Conservation (phyloP, 176 grass and related monocot genomes). For the Hyparrhenia diplandra region DNA sequence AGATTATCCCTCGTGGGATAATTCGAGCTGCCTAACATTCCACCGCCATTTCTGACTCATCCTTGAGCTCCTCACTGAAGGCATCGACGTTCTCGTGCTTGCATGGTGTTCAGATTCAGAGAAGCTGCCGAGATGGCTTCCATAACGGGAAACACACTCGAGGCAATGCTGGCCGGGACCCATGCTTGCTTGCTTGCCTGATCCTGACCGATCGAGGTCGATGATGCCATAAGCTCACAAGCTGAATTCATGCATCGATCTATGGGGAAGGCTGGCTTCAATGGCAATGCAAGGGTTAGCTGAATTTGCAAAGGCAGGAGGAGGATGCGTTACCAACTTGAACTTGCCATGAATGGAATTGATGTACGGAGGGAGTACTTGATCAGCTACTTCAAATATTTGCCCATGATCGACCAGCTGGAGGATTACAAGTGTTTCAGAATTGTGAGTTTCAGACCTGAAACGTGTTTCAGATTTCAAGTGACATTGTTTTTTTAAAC, state of each 20-base stretch:
- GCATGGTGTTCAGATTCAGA: slow-evolving; percentile 31
- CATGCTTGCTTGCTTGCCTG: not conserved
- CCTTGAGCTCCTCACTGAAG: not conserved
- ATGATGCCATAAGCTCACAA: not conserved
- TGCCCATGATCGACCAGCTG: too few species aligned
- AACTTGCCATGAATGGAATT: not conserved
- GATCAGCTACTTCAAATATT: not conserved
- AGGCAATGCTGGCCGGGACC: not conserved
- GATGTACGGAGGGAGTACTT: not conserved
- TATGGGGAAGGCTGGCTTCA: not conserved
- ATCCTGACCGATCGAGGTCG: too few species aligned
- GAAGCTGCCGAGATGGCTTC: slow-evolving; percentile 4
- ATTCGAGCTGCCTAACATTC: slow-evolving; percentile 36
- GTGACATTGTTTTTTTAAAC: not conserved
- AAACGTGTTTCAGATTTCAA: not conserved
- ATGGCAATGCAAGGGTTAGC: not conserved
- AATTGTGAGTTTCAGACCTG: not conserved
- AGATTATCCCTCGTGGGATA: slow-evolving; percentile 46
- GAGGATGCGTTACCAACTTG: not conserved
- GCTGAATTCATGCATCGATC: not conserved
- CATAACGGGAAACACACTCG: not conserved
- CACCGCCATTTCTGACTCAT: not conserved
- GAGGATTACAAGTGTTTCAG: too few species aligned
- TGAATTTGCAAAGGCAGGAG: not conserved
- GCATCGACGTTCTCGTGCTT: not conserved